Evolutionary conservation across 371 early-diverging fungal genomes (phyloP).

Genomic region (Apophysomyces elegans): DNA sequence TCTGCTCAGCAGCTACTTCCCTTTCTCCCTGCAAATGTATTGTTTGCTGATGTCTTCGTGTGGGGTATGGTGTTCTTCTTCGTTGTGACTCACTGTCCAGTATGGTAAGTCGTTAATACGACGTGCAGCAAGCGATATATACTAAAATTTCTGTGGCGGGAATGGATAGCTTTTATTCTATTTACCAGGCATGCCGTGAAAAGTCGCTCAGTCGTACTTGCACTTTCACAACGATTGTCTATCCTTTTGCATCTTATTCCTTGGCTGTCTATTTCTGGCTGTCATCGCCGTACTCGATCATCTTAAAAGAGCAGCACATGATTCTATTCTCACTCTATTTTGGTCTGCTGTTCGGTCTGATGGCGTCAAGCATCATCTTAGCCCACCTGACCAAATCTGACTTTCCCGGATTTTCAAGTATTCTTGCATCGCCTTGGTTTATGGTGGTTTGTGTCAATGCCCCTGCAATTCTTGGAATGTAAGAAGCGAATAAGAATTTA

Average conservation of each 20-base stretch:
- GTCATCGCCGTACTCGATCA: conserved; percentile 61
- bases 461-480: conserved; percentile 50
- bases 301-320: conserved; percentile 66
- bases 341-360: conserved; percentile 85
- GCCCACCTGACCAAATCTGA: conserved; percentile 84
- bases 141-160: not conserved
- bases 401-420: conserved; percentile 76
- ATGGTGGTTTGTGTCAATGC: conserved; percentile 68
- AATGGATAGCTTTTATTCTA: conserved; percentile 28
- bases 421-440: conserved; percentile 70
- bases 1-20: conserved; percentile 5
- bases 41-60: conserved; percentile 25
- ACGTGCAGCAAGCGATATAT: too few relatives aligned
- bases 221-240: conserved; percentile 23
- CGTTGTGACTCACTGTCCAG: conserved; percentile 18
- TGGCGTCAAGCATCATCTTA: conserved; percentile 89
- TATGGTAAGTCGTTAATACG: conserved; percentile 16
- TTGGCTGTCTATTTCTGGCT: conserved; percentile 70
- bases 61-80: conserved; percentile 25
- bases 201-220: conserved; percentile 23
- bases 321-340: conserved; percentile 74
- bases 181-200: conserved; percentile 32
- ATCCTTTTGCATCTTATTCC: conserved; percentile 64
- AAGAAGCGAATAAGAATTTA: conserved; percentile 14
- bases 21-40: conserved; percentile 19